Evolutionary conservation across 345 rosid species (phyloP), one percentile per base, ranked within the genome.

Genomic region (Salix koriyanagi): DNA sequence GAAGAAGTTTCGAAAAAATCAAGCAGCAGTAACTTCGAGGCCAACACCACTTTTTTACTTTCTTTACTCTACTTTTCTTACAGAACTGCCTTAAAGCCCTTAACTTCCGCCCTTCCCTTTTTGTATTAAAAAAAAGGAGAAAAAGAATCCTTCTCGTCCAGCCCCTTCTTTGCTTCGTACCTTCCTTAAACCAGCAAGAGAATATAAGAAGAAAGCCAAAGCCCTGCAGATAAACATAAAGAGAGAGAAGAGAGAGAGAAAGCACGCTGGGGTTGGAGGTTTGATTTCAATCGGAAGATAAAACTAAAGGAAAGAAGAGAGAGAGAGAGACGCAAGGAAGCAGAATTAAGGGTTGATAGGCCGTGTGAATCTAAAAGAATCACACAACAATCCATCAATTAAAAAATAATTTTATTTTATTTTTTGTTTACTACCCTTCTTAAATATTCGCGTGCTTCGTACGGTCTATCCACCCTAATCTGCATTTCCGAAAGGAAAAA

Each of bases 401-500:
- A 25, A 62, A 62, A 62, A 62, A 25, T 4, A 62, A 28, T 26
- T 23, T 62, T 36, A 36, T 36, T 36, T 36, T 36, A 36, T 25
- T 62, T 34, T 42, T 41, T 67, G 23, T 58, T 32, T 41, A 46
- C 13, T 52, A 72, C 42, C 79, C 78, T 80, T 82, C 77, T 39
- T 52, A 64, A 84, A 88, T 78, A 44, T 82, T 83, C 77, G 89
- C 88, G 90, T 90, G 94, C 84, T 90, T 90, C 90, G 87, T 87
- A 85, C 93, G 93, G 94, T 90, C 97, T 91, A 90, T 90, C 91
- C 77, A 87, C 88, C 87, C 87, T 82, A 84, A 72, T 87, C 92
- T 91, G 87, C 86, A 80, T 26, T 46, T 36, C 14, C 21, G 52
- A 14, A 42, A 42, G 46, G 13, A 42, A 42, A 14, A 15, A 46